Evolutionary conservation across 2,329 filamentous ascomycete species (phyloP).

Genomic region (Geoglossum cookeanum): DNA sequence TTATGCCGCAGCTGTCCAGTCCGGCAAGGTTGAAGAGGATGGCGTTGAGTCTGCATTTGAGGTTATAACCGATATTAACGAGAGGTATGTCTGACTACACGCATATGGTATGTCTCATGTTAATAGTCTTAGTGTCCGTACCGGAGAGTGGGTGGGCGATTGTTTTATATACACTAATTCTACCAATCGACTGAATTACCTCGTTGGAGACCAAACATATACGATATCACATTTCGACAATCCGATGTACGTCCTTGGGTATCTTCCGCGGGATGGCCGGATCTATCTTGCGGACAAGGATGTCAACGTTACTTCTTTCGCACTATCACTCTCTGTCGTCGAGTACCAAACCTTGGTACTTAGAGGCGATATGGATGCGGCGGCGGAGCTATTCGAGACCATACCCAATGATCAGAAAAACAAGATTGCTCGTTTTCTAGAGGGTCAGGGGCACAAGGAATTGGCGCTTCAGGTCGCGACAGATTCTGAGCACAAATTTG

Average conservation of each 20-base stretch:
- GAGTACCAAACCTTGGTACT: constrained; percentile 96
- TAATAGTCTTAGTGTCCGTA: constrained; percentile 46
- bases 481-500: constrained; percentile 90
- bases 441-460: constrained; percentile 94
- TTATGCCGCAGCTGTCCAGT: constrained; percentile 66
- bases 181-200: constrained; percentile 91
- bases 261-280: constrained; percentile 84
- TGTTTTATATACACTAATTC: constrained; percentile 98
- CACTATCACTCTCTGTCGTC: constrained; percentile 75
- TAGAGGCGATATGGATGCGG: constrained; percentile 80
- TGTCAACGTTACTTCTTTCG: constrained; percentile 75
- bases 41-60: constrained; percentile 94
- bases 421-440: constrained; percentile 93
- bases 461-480: constrained; percentile 86
- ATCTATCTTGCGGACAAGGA: constrained; percentile 96
- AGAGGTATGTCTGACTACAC: constrained; percentile 39
- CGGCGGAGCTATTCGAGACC: constrained; percentile 62
- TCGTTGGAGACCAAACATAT: constrained; percentile 95
- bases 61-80: constrained; percentile 86
- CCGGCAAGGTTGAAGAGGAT: constrained; percentile 68
- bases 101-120: background rate
- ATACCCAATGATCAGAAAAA: constrained; percentile 90
- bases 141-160: constrained; percentile 94
- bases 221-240: constrained; percentile 95
- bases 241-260: constrained; percentile 85